Evolutionary conservation across 176 grass and related monocot species (phyloP).

Genomic region (Triticum dicoccoides): DNA sequence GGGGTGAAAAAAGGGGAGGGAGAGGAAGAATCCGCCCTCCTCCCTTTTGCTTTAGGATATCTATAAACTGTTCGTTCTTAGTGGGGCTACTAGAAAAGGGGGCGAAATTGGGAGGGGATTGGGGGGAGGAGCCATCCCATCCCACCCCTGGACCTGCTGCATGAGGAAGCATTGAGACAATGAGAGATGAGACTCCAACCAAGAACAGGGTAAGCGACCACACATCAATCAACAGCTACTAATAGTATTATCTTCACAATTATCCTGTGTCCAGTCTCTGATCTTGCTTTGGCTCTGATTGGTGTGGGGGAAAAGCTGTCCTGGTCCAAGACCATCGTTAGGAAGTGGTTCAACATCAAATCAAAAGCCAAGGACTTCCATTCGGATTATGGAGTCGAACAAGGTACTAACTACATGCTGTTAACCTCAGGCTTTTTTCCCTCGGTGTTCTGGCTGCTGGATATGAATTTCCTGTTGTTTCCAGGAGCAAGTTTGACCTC

Average conservation of each 20-base stretch:
- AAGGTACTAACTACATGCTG: conserved; percentile 39
- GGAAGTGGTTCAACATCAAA: conserved; percentile 98
- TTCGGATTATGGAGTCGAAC: conserved; percentile 53
- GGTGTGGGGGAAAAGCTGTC: conserved; percentile 64
- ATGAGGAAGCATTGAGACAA: conserved; percentile 74
- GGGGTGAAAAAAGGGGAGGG: not conserved
- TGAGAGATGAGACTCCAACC: conserved; percentile 84
- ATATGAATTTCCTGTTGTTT: conserved; percentile 17
- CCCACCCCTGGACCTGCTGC: conserved; percentile 41
- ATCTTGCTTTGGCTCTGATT: conserved; percentile 32
- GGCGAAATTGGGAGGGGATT: conserved; percentile 3
- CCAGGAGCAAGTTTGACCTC: conserved; percentile 15
- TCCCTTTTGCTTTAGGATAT: not conserved
- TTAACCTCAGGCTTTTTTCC: not conserved
- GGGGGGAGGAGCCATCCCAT: conserved; percentile 18
- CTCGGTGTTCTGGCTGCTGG: not conserved
- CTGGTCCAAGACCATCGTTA: conserved; percentile 87
- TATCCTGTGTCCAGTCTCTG: conserved; percentile 3
- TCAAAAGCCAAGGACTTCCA: conserved; percentile 76
- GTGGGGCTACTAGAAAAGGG: not conserved
- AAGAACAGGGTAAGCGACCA: conserved; percentile 63
- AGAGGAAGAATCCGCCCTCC: conserved; percentile 31
- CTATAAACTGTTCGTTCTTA: not conserved
- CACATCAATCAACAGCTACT: not conserved
- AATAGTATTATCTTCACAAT: not conserved